Evolutionary conservation across 1,284 basidiomycete species (phyloP), one percentile per base, ranked within the genome.

Genomic region (Ceratobasidium sp.): DNA sequence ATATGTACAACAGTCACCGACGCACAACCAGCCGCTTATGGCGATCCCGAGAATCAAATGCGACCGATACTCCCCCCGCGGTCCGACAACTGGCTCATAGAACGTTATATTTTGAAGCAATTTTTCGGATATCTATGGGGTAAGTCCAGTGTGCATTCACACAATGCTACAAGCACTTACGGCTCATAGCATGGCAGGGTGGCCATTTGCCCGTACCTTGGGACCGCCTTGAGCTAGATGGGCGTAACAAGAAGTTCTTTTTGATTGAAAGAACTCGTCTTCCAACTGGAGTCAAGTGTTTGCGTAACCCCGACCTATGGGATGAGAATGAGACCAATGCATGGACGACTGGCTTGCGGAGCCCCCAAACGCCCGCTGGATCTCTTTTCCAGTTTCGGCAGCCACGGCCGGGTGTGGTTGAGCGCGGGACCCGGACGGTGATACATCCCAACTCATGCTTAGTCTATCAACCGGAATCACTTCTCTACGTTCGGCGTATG

Each of bases 81-180:
- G 20, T 62, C 59, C 2, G 10, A 42, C 38, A 20, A 62, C 42
- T 62, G 59, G 59, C 13, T 62, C 7, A 9, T 42, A 17, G 59
- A 62, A 26, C 33, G 59, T 20, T 15, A 42, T 5, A 62, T 20
- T 40, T n/a, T 62, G 12, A 62, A n/a, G 17, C 28, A 42, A 40
- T 62, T 62, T 10, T 62, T 62, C 20, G 59, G 42, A 10, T 62
- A 62, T n/a, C 59, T 62, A 40, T 62, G 59, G 59, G 13, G 59
- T 62, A 20, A 42, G 59, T 42, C 17, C 59, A 62, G n/a, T n/a
- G n/a, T n/a, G n/a, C 38, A 61, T 61, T 9, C 38, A 9, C 23
- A 20, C 17, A 40, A 62, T 7, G 6, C n/a, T 62, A n/a, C 6
- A 10, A 40, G 5, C 10, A 15, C 20, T 62, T 1, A 40, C 13